Base-by-base conservation (phyloP, 352 stramenopile species). In the Halophytophthora polymorphica region DNA sequence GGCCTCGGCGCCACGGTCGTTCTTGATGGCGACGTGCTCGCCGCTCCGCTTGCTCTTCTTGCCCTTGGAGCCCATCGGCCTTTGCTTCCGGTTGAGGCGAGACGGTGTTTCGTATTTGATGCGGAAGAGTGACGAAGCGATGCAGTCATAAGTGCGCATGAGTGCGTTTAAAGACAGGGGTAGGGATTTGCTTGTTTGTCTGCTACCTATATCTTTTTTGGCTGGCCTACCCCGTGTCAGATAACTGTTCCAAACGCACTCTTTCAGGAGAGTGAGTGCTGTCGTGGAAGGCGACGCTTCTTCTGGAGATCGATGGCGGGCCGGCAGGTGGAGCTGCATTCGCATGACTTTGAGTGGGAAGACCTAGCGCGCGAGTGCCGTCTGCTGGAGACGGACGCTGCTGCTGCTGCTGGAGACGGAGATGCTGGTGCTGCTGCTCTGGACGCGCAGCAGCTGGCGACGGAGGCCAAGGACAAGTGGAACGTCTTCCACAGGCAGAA, bases 401-500 rank as follows among this genome's bases (percentile, higher is more conserved):
- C 23, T 5, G 43, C 60, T 25, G 41, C 23, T 13, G 42, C 61
- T 17, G 33, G 38, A 14, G 36, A 50, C 6, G 45, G 50, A 18
- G 38, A 35, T 18, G 22, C 37, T 29, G 39, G 50, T 8, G 44
- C 38, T 3, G 34, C 37, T 7, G n/a, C 33, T 3, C 8, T 57
- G 1, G 59, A 52, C 14, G 60, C 52, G 22, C 51, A 73, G 46
- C 52, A 76, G 53, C 65, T 88, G 19, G 57, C 69, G 3, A 42
- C 64, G 45, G 56, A 86, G 41, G 79, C 82, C 33, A 87, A 88
- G 63, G 49, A 64, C 48, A 81, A 83, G 37, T 93, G 82, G 82
- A 64, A 93, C 52, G 62, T 69, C 49, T 93, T 93, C 60, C 82
- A 93, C 61, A 58, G 72, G 56, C 68, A 73, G 19, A 90, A 93